These are phyloP conservation scores for Rhizoctonia solani DNA, from an alignment of 1,284 basidiomycete genomes.

Conservation along the genomic window DNA sequence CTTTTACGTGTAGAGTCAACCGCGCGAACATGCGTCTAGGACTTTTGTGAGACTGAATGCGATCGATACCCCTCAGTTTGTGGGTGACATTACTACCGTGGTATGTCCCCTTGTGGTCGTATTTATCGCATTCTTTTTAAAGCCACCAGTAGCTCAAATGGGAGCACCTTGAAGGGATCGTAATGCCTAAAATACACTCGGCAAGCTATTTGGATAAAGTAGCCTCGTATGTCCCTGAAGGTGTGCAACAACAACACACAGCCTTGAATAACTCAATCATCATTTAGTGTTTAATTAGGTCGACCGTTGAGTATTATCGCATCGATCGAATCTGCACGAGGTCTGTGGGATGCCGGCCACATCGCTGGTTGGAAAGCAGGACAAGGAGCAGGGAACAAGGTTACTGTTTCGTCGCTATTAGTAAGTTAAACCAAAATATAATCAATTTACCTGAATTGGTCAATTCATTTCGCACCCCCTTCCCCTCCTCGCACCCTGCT, in stretches of 20 bases:
- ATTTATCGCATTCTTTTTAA: constrained; percentile 32
- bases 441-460: too few relatives aligned
- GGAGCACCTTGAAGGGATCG: constrained; percentile 58
- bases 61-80: constrained; percentile 70
- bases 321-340: constrained; percentile 78
- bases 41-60: constrained; percentile 79
- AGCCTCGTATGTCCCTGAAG: constrained; percentile 52
- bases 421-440: too few relatives aligned
- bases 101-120: constrained; percentile 53
- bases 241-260: constrained; percentile 41
- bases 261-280: constrained; percentile 40
- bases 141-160: constrained; percentile 50
- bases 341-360: constrained; percentile 60
- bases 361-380: constrained; percentile 65
- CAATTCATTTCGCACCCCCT: too few relatives aligned
- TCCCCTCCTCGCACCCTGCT: too few relatives aligned
- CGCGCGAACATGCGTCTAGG: constrained; percentile 50
- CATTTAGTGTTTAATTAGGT: constrained; percentile 38
- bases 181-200: constrained; percentile 80
- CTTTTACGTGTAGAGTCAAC: constrained; percentile 18
- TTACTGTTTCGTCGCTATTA: constrained; percentile 30
- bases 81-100: constrained; percentile 67
- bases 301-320: constrained; percentile 64
- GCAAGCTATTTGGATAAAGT: constrained; percentile 66
- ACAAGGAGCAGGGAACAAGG: constrained; percentile 45